Percentiles rank a stretch among this genome's conserved stretches.
These are phyloP conservation scores for Pichia sp. DNA, from an alignment of 1,139 yeast genomes.

Conservation along the genomic window DNA sequence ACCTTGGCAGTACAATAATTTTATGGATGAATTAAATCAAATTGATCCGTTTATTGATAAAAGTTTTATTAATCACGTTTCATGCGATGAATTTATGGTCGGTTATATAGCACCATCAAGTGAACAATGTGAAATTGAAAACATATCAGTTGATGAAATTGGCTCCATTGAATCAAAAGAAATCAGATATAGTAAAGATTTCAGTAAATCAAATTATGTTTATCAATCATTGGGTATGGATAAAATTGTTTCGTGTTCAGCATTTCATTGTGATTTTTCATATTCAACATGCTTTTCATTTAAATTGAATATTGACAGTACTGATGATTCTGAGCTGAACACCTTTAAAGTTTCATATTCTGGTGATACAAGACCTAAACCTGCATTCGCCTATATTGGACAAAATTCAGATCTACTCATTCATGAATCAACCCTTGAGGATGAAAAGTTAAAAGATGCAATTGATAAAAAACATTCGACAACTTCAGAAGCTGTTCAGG, in stretches of 20 bases:
- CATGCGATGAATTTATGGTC: conserved; percentile 57
- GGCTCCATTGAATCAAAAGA: conserved; percentile 16
- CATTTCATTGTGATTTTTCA: conserved; percentile 80
- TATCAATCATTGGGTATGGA: conserved; percentile 16
- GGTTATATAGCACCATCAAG: conserved; percentile 15
- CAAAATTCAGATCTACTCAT: conserved; percentile 65
- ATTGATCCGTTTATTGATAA: conserved; percentile 35
- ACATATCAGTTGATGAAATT: conserved; percentile 10
- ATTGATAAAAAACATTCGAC: conserved; percentile 82
- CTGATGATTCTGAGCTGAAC: conserved; percentile 17
- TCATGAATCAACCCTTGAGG: conserved; percentile 91
- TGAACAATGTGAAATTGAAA: conserved; percentile 21
- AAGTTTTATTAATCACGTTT: conserved; percentile 44
- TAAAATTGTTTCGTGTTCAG: conserved; percentile 56
- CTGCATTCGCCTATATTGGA: conserved; percentile 55
- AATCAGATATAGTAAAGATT: conserved; percentile 12
- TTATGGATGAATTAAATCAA: conserved; percentile 63
- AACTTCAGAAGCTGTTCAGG: conserved; percentile 73
- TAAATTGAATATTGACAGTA: conserved; percentile 14
- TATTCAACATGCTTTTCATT: conserved; percentile 65
- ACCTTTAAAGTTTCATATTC: conserved; percentile 76
- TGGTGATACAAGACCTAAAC: conserved; percentile 90
- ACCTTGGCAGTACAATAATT: conserved; percentile 71
- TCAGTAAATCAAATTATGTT: conserved; percentile 30
- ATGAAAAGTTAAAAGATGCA: conserved; percentile 76